Evolutionary conservation across 805 yeast species (phyloP).

Genomic region (Sugiyamaella valdiviana): DNA sequence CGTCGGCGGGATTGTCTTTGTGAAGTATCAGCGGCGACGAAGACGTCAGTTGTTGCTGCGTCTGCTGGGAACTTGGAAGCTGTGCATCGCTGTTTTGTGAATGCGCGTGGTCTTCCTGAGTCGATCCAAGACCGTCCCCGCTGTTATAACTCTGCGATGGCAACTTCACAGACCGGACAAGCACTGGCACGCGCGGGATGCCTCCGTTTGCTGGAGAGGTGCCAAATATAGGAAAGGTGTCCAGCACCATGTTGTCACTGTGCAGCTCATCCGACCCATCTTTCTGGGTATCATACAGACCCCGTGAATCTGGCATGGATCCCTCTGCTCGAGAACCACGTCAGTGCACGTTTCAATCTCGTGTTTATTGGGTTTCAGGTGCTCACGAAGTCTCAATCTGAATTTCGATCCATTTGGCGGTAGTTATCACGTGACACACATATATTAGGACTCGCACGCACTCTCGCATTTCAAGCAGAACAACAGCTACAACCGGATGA

Average conservation of each 20-base stretch:
- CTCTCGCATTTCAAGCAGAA: no score
- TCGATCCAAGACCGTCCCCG: neutral
- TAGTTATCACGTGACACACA: no score
- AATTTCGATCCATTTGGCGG: no score
- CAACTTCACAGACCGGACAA: neutral
- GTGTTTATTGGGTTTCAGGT: no score
- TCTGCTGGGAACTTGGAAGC: neutral
- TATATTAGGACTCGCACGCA: no score
- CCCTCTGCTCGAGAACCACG: no score
- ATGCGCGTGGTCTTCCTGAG: neutral
- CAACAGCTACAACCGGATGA: no score
- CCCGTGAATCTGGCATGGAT: neutral
- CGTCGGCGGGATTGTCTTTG: neutral
- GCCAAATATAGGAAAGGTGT: neutral
- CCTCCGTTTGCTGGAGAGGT: neutral
- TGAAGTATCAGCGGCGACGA: neutral
- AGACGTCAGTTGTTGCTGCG: neutral
- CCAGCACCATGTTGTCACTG: neutral
- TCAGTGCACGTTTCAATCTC: neutral
- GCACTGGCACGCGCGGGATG: neutral
- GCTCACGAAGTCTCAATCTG: no score
- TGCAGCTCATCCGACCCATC: neutral
- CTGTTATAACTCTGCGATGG: neutral
- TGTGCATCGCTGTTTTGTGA: neutral
- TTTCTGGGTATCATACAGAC: neutral